Conservation (phyloP, 257 asterid genomes). For the Nicotiana knightiana region DNA sequence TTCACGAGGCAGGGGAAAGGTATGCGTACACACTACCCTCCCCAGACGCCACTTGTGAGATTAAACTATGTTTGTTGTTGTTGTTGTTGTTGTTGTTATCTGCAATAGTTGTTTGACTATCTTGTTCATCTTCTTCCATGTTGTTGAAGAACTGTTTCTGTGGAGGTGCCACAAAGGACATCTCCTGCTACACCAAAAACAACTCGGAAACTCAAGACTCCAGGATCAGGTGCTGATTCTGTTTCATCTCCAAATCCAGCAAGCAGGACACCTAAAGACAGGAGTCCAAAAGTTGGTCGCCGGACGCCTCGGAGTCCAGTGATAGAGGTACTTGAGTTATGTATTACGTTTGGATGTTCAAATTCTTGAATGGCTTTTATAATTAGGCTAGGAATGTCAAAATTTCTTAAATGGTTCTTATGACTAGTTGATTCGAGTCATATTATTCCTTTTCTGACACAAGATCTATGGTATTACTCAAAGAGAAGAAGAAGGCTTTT, state of each 20-base stretch:
- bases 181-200: conserved; percentile 47
- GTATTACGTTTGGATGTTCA: not conserved
- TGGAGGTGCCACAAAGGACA: conserved; percentile 51
- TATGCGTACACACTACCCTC: too few species aligned
- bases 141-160: conserved; percentile 40
- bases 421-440: not conserved
- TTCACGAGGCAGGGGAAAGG: too few species aligned
- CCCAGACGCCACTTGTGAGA: too few species aligned
- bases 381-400: not conserved
- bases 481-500: not conserved
- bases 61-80: too few species aligned
- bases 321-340: conserved; percentile 41
- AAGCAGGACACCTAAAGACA: conserved; percentile 51
- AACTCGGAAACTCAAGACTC: conserved; percentile 42
- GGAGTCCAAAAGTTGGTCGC: conserved; percentile 60
- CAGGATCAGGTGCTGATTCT: conserved; percentile 37
- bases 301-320: conserved; percentile 65
- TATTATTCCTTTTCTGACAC: not conserved
- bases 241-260: conserved; percentile 46
- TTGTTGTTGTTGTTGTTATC: not conserved
- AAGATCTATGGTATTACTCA: not conserved
- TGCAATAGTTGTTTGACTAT: not conserved
- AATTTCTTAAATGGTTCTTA: not conserved
- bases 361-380: not conserved
- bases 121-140: not conserved